Conservation (phyloP, 768 basidiomycete species). For the Phylloporus sp. region DNA sequence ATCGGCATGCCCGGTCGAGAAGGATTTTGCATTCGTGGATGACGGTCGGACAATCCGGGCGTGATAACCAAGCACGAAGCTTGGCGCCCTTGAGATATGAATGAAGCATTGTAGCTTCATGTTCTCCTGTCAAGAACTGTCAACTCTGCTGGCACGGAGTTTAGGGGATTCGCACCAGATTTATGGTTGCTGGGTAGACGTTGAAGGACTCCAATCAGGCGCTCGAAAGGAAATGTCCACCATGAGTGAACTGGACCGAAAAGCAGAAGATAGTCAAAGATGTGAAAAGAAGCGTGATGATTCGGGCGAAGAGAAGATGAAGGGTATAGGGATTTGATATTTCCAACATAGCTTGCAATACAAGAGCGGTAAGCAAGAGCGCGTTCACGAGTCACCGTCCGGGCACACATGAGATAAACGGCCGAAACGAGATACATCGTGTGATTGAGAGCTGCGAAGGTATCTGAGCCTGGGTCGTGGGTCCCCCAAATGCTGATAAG, state of each 20-base stretch:
- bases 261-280: constrained; percentile 29
- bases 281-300: constrained; percentile 29
- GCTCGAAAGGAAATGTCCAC: constrained; percentile 27
- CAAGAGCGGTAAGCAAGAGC: constrained; percentile 7
- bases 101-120: constrained; percentile 9
- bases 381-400: constrained; percentile 5
- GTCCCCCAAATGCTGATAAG: neutral
- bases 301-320: constrained; percentile 16
- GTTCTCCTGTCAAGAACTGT: neutral
- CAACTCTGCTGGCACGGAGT: neutral
- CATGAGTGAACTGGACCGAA: constrained; percentile 37
- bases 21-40: constrained; percentile 16
- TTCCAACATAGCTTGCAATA: constrained; percentile 23
- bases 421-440: constrained; percentile 31
- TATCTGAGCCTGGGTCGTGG: neutral
- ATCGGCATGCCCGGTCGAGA: constrained; percentile 15
- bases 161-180: neutral
- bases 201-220: constrained; percentile 21
- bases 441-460: constrained; percentile 8
- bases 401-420: constrained; percentile 16
- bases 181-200: constrained; percentile 20
- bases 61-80: constrained; percentile 14
- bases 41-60: constrained; percentile 13
- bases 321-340: constrained; percentile 17
- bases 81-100: constrained; percentile 15